These are phyloP conservation scores for Moesziomyces antarcticus DNA, from an alignment of 1,284 basidiomycete genomes.

Conservation along the genomic window DNA sequence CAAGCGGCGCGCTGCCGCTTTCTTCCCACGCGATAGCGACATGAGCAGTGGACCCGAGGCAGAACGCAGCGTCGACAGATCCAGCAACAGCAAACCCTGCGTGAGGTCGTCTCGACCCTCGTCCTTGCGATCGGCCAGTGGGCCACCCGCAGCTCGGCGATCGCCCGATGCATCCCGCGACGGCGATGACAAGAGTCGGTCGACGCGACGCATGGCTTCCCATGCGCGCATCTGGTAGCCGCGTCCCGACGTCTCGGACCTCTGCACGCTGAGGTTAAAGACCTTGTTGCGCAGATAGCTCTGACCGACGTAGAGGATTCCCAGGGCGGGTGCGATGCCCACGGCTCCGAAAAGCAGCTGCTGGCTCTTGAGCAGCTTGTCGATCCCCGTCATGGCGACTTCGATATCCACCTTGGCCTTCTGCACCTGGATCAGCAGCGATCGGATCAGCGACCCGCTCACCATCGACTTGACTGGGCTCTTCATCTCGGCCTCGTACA, in stretches of 20 bases:
- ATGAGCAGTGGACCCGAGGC: conserved; percentile 67
- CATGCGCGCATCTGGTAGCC: conserved; percentile 68
- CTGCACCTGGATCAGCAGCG: conserved; percentile 91
- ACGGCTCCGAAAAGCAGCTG: conserved; percentile 97
- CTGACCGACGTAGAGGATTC: conserved; percentile 76
- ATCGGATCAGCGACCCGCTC: conserved; percentile 83
- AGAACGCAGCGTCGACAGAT: conserved; percentile 76
- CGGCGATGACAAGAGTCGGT: conserved; percentile 64
- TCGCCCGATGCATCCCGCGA: not conserved
- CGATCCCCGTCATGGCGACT: conserved; percentile 84
- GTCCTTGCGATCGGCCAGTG: not conserved
- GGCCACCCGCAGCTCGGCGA: not conserved
- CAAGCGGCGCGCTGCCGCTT: conserved; percentile 69
- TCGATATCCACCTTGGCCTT: conserved; percentile 97
- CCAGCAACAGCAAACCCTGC: conserved; percentile 79
- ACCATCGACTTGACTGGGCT: conserved; percentile 83
- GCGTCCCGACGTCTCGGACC: conserved; percentile 68
- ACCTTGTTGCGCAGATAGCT: conserved; percentile 73
- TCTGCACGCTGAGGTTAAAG: conserved; percentile 70
- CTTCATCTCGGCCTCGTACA: conserved; percentile 92
- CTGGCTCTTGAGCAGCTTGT: conserved; percentile 91
- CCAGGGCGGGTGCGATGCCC: conserved; percentile 89
- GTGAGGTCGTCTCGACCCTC: conserved; percentile 67
- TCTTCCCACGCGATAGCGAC: conserved; percentile 28
- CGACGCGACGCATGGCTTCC: conserved; percentile 69